Evolutionary conservation across 140 eudicot species (phyloP), one percentile per base, ranked within the genome.

Genomic region (Senecio squalidus): DNA sequence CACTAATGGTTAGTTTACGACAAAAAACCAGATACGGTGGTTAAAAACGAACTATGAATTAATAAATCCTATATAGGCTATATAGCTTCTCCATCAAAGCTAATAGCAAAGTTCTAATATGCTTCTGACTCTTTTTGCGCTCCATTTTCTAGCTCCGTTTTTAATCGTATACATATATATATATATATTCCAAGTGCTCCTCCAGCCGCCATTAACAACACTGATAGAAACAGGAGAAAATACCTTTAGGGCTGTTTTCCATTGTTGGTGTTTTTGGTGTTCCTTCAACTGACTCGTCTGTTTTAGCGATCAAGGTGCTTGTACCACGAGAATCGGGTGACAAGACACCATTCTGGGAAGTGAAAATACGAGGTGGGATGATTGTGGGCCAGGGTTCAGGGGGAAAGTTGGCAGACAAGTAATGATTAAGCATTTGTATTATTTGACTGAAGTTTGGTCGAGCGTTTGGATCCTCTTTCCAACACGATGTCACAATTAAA

Each of bases 321-420:
- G 95, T 84, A 45, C 98, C 96, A 22, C 93, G 98, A 21, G 98
- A 92, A 14, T 87, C 95, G 1, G 96, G 96, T 25, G 94, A 91
- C 41, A 81, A 74, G 47, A 86, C 76, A 4, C 79, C 66, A 52
- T 84, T 91, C 63, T 79, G 82, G 6, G 92, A 78, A 48, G 88
- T 76, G 49, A 84, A 76, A 27, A 91, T 69, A 41, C 86, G 41
- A 29, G 74, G 74, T 11, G 98, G 92, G 24, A 79, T 71, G 4
- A 71, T 86, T 8, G 67, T 53, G 5, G 91, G 95, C 68, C 73
- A 74, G 5, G 88, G 82, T 67, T 73, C 85, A 2, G 85, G 72
- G 0, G 92, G 95, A 2, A 85, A 76, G 61, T 66, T 77, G 30
- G 75, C 70, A 7, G 95, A 87, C 14, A 79, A 86, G 57, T 75